Evolutionary conservation across 345 rosid species (phyloP).

Genomic region (Anacardium occidentale): DNA sequence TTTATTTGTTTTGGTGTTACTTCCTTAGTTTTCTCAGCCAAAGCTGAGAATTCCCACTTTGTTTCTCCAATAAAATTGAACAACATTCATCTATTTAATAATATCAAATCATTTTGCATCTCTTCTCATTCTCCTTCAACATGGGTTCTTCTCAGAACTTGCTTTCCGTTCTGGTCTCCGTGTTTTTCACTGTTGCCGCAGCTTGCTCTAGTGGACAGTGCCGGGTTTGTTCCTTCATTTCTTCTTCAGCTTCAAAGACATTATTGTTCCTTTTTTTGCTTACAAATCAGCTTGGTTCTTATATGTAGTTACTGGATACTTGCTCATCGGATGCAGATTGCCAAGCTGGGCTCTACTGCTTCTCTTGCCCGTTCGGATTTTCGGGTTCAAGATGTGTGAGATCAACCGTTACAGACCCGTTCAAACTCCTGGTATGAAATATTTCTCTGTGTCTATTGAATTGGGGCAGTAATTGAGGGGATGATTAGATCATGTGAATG

Average conservation of each 20-base stretch:
- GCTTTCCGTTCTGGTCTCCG: constrained; percentile 17
- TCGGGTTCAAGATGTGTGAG: constrained; percentile 56
- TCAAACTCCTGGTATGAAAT: constrained; percentile 53
- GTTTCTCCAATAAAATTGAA: not conserved
- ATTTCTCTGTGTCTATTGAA: not conserved
- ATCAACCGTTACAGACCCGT: constrained; percentile 49
- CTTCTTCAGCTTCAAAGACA: not conserved
- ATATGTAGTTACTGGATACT: constrained; percentile 43
- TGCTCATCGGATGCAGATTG: constrained; percentile 65
- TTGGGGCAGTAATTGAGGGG: too few relatives aligned
- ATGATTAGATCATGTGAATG: too few relatives aligned
- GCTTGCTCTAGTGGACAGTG: constrained; percentile 53
- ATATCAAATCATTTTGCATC: not conserved
- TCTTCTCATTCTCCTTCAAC: not conserved
- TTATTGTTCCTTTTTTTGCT: not conserved
- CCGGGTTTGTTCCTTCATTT: constrained; percentile 35
- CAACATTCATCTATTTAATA: not conserved
- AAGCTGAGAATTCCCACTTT: not conserved
- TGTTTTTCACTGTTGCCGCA: constrained; percentile 25
- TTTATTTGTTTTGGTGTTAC: too few relatives aligned
- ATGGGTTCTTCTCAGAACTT: constrained; percentile 31
- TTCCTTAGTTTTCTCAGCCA: too few relatives aligned
- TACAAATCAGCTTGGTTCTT: not conserved
- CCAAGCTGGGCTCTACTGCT: constrained; percentile 55
- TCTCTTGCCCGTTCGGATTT: constrained; percentile 46